A percentile compares a stretch with the other conserved stretches of the same genome.
These are phyloP conservation scores for Ophiocordyceps robertsii DNA, from an alignment of 2,329 filamentous ascomycete genomes.

Conservation along the genomic window DNA sequence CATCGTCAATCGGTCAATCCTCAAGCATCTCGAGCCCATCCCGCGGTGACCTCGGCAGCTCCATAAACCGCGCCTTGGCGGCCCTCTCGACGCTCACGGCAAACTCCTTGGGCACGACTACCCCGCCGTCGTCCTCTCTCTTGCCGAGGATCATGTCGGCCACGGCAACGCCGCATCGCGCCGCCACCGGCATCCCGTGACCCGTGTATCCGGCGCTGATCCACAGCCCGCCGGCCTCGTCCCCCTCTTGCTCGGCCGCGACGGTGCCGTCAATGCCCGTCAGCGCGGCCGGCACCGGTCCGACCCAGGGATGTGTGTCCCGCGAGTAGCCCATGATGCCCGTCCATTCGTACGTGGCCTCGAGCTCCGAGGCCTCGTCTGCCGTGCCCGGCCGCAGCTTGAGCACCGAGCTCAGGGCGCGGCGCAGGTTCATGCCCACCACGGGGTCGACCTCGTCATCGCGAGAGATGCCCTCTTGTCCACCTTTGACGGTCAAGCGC, in stretches of 20 bases:
- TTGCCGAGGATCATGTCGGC: slow-evolving; percentile 42
- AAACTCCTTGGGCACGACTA: slow-evolving; percentile 31
- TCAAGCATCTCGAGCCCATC: slow-evolving; percentile 2
- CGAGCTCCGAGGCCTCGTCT: slow-evolving; percentile 30
- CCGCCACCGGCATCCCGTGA: slow-evolving; percentile 66
- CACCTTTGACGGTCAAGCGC: slow-evolving; percentile 36
- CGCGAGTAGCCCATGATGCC: slow-evolving; percentile 68
- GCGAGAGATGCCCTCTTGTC: slow-evolving; percentile 38
- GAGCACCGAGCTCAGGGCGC: slow-evolving; percentile 26
- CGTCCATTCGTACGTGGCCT: slow-evolving; percentile 54
- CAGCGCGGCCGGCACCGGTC: slow-evolving; percentile 40
- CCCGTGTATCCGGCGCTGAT: slow-evolving; percentile 56
- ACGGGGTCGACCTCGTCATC: slow-evolving; percentile 43
- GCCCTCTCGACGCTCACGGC: slow-evolving; percentile 19
- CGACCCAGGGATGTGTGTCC: slow-evolving; percentile 59
- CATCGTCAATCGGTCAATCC: background rate
- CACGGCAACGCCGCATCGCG: slow-evolving; percentile 50
- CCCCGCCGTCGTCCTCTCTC: slow-evolving; percentile 12
- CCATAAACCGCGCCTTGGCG: slow-evolving; percentile 7
- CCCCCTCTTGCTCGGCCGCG: background rate
- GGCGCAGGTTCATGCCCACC: slow-evolving; percentile 42
- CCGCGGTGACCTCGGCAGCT: slow-evolving; percentile 5
- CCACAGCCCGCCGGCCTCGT: slow-evolving; percentile 36
- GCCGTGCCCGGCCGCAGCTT: slow-evolving; percentile 21
- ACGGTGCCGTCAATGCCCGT: slow-evolving; percentile 23